Evolutionary conservation across 1,284 basidiomycete species (phyloP).

Genomic region (Neolentinus lepideus): DNA sequence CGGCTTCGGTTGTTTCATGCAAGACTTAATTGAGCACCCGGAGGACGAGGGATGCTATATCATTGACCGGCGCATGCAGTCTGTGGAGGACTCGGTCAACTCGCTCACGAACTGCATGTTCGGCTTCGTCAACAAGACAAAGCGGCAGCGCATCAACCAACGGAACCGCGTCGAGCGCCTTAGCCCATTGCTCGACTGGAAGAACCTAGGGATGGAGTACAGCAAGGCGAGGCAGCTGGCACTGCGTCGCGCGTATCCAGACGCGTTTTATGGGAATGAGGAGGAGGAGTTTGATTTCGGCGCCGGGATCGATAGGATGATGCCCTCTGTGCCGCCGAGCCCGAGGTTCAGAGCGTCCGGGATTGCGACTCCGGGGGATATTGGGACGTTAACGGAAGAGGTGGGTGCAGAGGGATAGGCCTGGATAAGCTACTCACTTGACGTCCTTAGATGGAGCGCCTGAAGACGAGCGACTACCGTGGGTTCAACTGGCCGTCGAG

Average conservation of each 20-base stretch:
- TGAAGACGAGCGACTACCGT: slow-evolving; percentile 85
- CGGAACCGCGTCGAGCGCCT: slow-evolving; percentile 95
- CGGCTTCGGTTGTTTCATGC: slow-evolving; percentile 98
- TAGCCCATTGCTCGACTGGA: slow-evolving; percentile 94
- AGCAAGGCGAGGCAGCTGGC: slow-evolving; percentile 92
- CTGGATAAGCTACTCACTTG: slow-evolving; percentile 4
- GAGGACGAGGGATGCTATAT: slow-evolving; percentile 91
- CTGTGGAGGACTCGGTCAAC: slow-evolving; percentile 88
- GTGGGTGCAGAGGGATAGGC: slow-evolving; percentile 23
- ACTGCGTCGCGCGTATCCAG: slow-evolving; percentile 90
- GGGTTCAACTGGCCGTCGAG: slow-evolving; percentile 63
- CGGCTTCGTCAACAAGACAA: slow-evolving; percentile 81
- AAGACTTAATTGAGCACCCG: slow-evolving; percentile 93
- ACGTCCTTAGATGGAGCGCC: slow-evolving; percentile 67
- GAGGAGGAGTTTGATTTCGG: slow-evolving; percentile 57
- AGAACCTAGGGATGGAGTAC: slow-evolving; percentile 96
- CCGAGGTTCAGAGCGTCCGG: slow-evolving; percentile 71
- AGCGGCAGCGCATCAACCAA: slow-evolving; percentile 96
- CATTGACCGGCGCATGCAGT: slow-evolving; percentile 86
- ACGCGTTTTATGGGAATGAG: slow-evolving; percentile 67
- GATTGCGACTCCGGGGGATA: slow-evolving; percentile 83
- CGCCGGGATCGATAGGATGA: slow-evolving; percentile 57
- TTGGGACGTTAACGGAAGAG: slow-evolving; percentile 93
- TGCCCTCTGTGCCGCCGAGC: slow-evolving; percentile 80
- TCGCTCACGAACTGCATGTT: slow-evolving; percentile 71